Base-by-base conservation (phyloP, 768 basidiomycete species). In the Psilocybe azurescens region DNA sequence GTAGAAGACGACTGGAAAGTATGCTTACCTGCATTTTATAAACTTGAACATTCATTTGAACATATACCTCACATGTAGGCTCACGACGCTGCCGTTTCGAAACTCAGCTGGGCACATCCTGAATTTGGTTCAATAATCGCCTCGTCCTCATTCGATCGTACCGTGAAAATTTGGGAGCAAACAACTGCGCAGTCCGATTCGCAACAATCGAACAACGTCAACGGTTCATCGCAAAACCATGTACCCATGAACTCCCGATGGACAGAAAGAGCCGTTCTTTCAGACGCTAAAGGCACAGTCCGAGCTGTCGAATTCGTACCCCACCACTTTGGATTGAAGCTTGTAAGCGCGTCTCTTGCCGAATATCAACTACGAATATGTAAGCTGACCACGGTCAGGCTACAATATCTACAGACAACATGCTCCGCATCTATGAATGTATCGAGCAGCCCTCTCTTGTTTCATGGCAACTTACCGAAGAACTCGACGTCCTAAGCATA, bases 1-100 rank as follows among this genome's bases (percentile, higher is more conserved):
- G 82, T 88, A 1, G 90, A 94, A 69, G 89, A 93, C 59, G 94
- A 96, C 69, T 97, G 95, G 95, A 96, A 95, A 82, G 94, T 91
- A 57, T 49, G 83, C 58, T 53, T 11, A 9, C 32, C 53, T 54
- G 32, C 20, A 7, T 56, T 38, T 58, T 38, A 18, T 32, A 46
- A 28, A 24, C 16, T 7, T 5, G 24, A 28, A 20, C n/a, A 28
- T 56, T 29, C 20, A 58, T 29, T 20, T 39, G 30, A 16, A 48
- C 16, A 47, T 39, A 52, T 38, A 38, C n/a, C 16, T 32, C 24
- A 30, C 29, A n/a, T 18, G 20, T 59, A 97, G 93, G 97, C 96
- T n/a, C 96, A 98, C 72, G 94, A 97, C 69, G 95, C 95, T 14
- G 88, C 96, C 0, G 83, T 97, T 39, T 86, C 94, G 7, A 89